phyloP scores from a whole-genome alignment of 2,329 filamentous ascomycete species.

The Fusarium sp. region DNA sequence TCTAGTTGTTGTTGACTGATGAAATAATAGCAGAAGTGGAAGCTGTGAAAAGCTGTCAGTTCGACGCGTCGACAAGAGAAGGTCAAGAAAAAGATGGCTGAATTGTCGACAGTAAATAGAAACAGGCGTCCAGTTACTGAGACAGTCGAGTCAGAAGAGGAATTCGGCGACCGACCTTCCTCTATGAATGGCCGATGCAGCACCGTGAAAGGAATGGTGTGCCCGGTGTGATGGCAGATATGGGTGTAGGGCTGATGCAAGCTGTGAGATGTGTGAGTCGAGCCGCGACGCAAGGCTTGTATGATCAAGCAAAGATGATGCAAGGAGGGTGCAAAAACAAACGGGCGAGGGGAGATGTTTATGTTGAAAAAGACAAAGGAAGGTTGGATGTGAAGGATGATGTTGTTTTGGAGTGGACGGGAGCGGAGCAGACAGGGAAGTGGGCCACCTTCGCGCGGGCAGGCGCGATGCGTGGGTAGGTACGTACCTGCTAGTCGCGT shows the following conservation, averaged over 20 bases:
- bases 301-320: constrained; percentile 42
- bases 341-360: constrained; percentile 49
- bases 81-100: constrained; percentile 22
- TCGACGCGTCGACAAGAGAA: constrained; percentile 40
- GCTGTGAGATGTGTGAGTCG: constrained; percentile 45
- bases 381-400: constrained; percentile 43
- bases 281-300: constrained; percentile 26
- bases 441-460: neutral
- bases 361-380: constrained; percentile 44
- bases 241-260: constrained; percentile 43
- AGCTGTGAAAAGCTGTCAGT: constrained; percentile 37
- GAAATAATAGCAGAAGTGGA: constrained; percentile 33
- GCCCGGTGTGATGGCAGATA: constrained; percentile 39
- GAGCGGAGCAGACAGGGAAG: constrained; percentile 11
- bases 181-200: constrained; percentile 49
- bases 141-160: constrained; percentile 47
- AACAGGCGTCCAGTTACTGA: constrained; percentile 35
- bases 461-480: constrained; percentile 43
- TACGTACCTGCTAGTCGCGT: constrained; percentile 48
- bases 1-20: constrained; percentile 40
- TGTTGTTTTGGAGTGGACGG: constrained; percentile 53
- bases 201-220: constrained; percentile 54
- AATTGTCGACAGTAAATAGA: constrained; percentile 11
- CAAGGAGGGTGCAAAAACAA: constrained; percentile 39
- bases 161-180: constrained; percentile 52